Base-by-base conservation (phyloP, 108 stramenopile genomes). In the Mayamaea pseudoterrestris region DNA sequence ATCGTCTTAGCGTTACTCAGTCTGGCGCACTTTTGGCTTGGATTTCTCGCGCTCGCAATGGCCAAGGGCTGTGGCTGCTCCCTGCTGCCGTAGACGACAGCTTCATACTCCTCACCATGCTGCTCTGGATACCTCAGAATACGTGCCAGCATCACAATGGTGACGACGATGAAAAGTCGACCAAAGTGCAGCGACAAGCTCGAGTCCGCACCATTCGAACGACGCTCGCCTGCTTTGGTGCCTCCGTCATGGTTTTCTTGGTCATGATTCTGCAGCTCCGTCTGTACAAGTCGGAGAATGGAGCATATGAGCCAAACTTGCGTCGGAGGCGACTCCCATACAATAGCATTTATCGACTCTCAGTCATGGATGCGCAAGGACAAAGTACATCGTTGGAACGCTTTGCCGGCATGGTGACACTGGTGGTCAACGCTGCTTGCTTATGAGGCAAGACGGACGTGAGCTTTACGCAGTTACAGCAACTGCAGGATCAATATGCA, bases 341-440 rank as follows among this genome's bases (percentile, higher is more conserved):
- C 17, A 40, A 78, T 49, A 78, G 76, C 35, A 78, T 85, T 35
- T 85, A 85, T 29, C 47, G 60, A 17, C 30, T 75, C 5, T 27
- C 58, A 21, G 60, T 78, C 18, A 42, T 36, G 21, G 77, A 78
- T 50, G 60, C 60, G 31, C 29, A 74, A 11, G 78, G 75, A 1
- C 34, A 50, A 9, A 61, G 53, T 55, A 60, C 76, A 31, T 44
- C 66, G 2, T 61, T 87, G 22, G 40, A 51, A 14, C 60, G 68
- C 41, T 82, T 65, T 50, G 47, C 61, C 23, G 85, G 85, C 25
- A 49, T 57, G 44, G 66, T 87, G 22, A 64, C 71, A 17, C 48
- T 87, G 41, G 57, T 87, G 28, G 75, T 87, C 47, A 87, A 87
- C 42, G 75, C 79, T 5, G 85, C 85, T 9, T 82, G 73, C 32